Base-by-base conservation (phyloP, 345 rosid species). In the Salix koriyanagi region DNA sequence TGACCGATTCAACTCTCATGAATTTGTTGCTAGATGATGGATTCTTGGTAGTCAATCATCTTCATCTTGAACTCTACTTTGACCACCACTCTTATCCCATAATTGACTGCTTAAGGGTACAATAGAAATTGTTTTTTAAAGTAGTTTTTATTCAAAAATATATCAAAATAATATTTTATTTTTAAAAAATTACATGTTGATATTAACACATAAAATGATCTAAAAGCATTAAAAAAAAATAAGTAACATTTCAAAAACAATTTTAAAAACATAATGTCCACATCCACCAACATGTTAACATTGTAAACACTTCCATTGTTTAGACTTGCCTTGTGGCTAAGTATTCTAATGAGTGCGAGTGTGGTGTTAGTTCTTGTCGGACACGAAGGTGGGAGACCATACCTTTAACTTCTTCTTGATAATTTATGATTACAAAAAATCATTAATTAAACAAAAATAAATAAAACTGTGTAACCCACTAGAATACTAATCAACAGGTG, bases 31-130 rank as follows among this genome's bases (percentile, higher is more conserved):
- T 34, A 34, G 6, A 5, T 34, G 6, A 34, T 34, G 37, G 37
- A 34, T 34, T 34, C 37, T 34, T 34, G 37, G 37, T 11, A 2
- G 30, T n/a, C 32, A 21, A 39, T 26, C 75, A 58, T 36, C 41
- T 37, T 56, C 73, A 76, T 18, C 68, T 42, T 56, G 42, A 68
- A 68, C 52, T 25, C 67, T 68, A 26, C 37, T 42, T 67, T 76
- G 73, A 67, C 67, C 6, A 2, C 23, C 41, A 39, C n/a, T 32
- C 34, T 32, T 32, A 32, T 32, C 34, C 34, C 34, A 32, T 32
- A 4, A 32, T 32, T 32, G 4, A 4, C 1, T 32, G 34, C 0
- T 30, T 30, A 28, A 2, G 0, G 30, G 2, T 28, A 28, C 0
- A 4, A 30, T 30, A 4, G 0, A 32, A 32, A 0, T 32, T 32